Evolutionary conservation across 2,329 filamentous ascomycete species (phyloP).

Genomic region (Xylariaceae sp.): DNA sequence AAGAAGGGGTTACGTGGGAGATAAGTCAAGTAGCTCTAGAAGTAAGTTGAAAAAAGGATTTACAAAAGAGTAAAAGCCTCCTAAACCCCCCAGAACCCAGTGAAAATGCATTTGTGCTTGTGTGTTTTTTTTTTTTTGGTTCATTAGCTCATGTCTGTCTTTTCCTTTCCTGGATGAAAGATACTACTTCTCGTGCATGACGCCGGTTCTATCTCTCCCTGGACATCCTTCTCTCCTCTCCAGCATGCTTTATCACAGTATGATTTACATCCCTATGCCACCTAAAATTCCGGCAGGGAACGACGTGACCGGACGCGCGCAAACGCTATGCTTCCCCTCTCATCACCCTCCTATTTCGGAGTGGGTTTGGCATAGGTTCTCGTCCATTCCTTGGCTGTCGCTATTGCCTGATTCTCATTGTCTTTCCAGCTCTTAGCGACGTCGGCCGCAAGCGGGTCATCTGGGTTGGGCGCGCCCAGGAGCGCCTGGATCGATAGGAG

Average conservation of each 20-base stretch:
- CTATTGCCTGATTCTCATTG: slow-evolving; percentile 85
- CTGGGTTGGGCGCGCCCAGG: slow-evolving; percentile 91
- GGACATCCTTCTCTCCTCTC: not conserved
- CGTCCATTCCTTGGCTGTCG: slow-evolving; percentile 90
- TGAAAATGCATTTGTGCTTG: slow-evolving; percentile 8
- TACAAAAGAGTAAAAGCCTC: slow-evolving; percentile 1
- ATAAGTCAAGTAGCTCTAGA: not conserved
- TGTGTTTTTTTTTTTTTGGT: too few species aligned
- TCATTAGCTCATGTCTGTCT: not conserved
- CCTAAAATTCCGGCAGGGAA: not conserved
- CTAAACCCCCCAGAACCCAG: slow-evolving; percentile 5
- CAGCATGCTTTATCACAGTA: not conserved
- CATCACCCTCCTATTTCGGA: slow-evolving; percentile 22
- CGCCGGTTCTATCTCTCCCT: not conserved
- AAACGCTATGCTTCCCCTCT: not conserved
- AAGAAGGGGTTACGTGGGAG: too few species aligned
- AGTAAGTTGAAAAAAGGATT: not conserved
- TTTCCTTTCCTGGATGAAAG: slow-evolving; percentile 1
- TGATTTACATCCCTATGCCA: not conserved
- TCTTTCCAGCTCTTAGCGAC: slow-evolving; percentile 98
- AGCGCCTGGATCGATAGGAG: slow-evolving; percentile 97
- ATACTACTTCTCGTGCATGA: not conserved
- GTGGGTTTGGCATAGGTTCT: slow-evolving; percentile 65
- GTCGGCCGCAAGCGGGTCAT: slow-evolving; percentile 96
- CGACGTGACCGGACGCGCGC: not conserved